Evolutionary conservation across 352 stramenopile genomes (phyloP).

Genomic region (Peronospora belbahrii): DNA sequence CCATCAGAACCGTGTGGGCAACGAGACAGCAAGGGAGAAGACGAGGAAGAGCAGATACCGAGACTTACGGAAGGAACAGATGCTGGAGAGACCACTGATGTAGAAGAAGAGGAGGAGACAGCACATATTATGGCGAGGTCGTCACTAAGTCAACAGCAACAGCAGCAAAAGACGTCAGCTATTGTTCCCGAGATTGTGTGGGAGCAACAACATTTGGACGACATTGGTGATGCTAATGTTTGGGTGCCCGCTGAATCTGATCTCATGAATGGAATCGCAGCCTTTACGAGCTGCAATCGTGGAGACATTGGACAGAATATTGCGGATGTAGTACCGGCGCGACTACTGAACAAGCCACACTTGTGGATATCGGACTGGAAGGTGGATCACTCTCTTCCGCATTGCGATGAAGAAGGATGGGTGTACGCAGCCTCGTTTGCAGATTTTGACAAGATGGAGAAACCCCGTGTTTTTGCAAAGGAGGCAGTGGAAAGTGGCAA

Average conservation of each 20-base stretch:
- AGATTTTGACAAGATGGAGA: conserved; percentile 26
- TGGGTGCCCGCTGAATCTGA: conserved; percentile 40
- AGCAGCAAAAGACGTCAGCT: conserved; percentile 22
- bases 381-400: conserved; percentile 38
- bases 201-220: conserved; percentile 35
- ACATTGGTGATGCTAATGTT: conserved; percentile 10
- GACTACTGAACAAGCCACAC: conserved; percentile 62
- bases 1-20: conserved; percentile 13
- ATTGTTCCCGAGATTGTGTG: conserved; percentile 47
- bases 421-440: conserved; percentile 44
- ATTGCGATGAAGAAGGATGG: conserved; percentile 64
- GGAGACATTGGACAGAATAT: conserved; percentile 46
- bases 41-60: conserved; percentile 21
- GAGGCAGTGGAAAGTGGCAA: conserved; percentile 1
- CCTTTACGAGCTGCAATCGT: conserved; percentile 61
- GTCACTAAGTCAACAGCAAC: conserved; percentile 21
- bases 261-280: conserved; percentile 29
- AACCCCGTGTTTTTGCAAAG: conserved; percentile 1
- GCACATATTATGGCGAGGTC: conserved; percentile 11
- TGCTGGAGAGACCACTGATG: conserved; percentile 22
- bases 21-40: conserved; percentile 15
- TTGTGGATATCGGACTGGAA: conserved; percentile 69
- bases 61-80: conserved; percentile 28
- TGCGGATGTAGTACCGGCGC: conserved; percentile 50
- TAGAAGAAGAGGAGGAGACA: conserved; percentile 27